Evolutionary conservation across 805 yeast genomes (phyloP).

Genomic region (Candida ficus): DNA sequence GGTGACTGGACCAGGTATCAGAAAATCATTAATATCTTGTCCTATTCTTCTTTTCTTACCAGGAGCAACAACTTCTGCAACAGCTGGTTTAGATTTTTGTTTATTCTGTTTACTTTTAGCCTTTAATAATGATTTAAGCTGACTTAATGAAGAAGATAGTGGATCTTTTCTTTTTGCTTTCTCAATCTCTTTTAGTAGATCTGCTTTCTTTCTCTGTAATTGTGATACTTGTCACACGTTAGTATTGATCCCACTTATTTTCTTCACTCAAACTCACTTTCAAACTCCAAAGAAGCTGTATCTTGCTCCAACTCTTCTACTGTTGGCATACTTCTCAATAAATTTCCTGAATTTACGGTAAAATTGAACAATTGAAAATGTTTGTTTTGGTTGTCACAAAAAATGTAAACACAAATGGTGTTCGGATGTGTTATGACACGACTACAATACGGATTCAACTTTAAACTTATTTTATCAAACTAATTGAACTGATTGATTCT

Average conservation of each 20-base stretch:
- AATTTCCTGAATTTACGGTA: no score
- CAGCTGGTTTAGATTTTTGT: background rate
- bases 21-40: constrained; percentile 15
- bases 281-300: constrained; percentile 30
- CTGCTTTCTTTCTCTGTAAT: constrained; percentile 19
- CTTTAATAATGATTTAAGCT: constrained; percentile 16
- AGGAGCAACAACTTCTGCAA: background rate
- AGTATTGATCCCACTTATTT: no score
- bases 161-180: constrained; percentile 18
- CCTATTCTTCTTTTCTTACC: constrained; percentile 7
- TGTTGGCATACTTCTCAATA: constrained; percentile 20
- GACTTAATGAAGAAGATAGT: constrained; percentile 26
- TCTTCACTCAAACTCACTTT: no score
- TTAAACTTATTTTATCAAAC: no score
- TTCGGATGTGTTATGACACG: background rate
- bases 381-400: background rate
- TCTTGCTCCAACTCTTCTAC: constrained; percentile 31
- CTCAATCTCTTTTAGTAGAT: constrained; percentile 23
- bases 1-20: constrained; percentile 19
- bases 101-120: background rate
- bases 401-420: constrained; percentile 6
- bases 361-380: background rate
- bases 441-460: no score
- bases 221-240: constrained; percentile 14
- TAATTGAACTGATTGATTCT: no score